Percentiles rank a stretch among this genome's conserved stretches.
Conservation (phyloP, 108 stramenopile genomes). For the Skeletonema costatum region DNA sequence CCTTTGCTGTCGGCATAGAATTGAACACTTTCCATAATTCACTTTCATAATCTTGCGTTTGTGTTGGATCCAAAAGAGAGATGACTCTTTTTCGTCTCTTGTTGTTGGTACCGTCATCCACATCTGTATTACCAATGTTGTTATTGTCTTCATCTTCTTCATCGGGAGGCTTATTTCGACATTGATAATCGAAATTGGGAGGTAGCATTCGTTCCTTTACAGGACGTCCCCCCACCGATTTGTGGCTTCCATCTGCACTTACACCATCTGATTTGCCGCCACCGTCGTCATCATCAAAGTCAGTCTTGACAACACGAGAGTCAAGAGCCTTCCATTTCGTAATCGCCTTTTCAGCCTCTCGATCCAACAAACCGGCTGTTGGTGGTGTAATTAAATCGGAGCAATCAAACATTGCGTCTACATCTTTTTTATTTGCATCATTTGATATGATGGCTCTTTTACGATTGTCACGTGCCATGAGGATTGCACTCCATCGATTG, state of each 20-base stretch:
- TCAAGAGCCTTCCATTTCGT: conserved; percentile 64
- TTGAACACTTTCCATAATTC: conserved; percentile 80
- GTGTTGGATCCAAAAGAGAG: conserved; percentile 45
- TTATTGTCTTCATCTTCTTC: background rate
- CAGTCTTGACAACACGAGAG: conserved; percentile 29
- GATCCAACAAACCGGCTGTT: conserved; percentile 43
- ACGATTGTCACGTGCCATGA: conserved; percentile 9
- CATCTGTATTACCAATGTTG: background rate
- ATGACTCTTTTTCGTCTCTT: conserved; percentile 31
- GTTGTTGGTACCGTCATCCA: background rate
- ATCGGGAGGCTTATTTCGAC: background rate
- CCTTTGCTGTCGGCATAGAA: conserved; percentile 50
- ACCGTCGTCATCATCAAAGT: background rate
- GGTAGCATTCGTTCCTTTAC: conserved; percentile 33
- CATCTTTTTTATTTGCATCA: background rate
- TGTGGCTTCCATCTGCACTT: conserved; percentile 10
- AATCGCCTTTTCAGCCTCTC: conserved; percentile 27
- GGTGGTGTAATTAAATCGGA: conserved; percentile 49
- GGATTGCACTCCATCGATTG: conserved; percentile 19
- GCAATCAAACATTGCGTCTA: conserved; percentile 70
- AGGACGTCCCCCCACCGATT: conserved; percentile 13
- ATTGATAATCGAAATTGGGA: conserved; percentile 44
- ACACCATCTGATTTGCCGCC: conserved; percentile 1
- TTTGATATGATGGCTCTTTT: background rate
- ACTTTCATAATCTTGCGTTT: conserved; percentile 62